Evolutionary conservation across 2,329 filamentous ascomycete species (phyloP), one percentile per base, ranked within the genome.

Genomic region (Mollisia scopiformis): DNA sequence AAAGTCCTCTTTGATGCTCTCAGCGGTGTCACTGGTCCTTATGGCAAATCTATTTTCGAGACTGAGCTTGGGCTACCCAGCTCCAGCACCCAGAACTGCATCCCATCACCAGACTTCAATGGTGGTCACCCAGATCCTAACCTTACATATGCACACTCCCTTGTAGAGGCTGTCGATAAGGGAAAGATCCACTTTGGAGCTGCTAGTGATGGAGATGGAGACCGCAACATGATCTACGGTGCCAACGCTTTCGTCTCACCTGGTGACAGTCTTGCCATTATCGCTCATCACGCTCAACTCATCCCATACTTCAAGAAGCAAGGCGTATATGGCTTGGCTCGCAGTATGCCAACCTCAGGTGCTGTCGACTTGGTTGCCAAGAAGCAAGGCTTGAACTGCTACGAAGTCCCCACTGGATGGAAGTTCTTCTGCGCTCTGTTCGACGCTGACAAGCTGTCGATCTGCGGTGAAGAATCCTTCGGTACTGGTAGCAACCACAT

Each of bases 191-290:
- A 96, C 74, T 99, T 99, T 72, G 95, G 95, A 73, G 95, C 95
- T 61, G 95, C 95, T 51, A 96, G 92, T 66, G 95, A 99, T 70
- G 95, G 95, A 70, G 95, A 99, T 72, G 95, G 95, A 72, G 95
- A 99, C 82, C 91, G 95, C 71, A 99, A 99, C 87, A 99, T 99
- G 95, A 99, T 99, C 75, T 99, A 99, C 79, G 95, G 95, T 65
- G 93, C 94, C 68, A 94, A 96, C 73, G 88, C 90, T 47, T 99
- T 99, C 74, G 95, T 99, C 64, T 98, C 94, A 7, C 95, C 95
- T 7, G 95, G 95, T 74, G 95, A 99, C 82, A 97, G 92, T 73
- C 83, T 99, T 72, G 95, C 95, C 73, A 99, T 99, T 76, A 99
- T 99, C 74, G 93, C 95, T 52, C 95, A 99, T 82, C 90, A 99